A percentile compares a stretch with the other conserved stretches of the same genome.
phyloP scores from a whole-genome alignment of 768 basidiomycete species.

The Kwoniella botswanensis region DNA sequence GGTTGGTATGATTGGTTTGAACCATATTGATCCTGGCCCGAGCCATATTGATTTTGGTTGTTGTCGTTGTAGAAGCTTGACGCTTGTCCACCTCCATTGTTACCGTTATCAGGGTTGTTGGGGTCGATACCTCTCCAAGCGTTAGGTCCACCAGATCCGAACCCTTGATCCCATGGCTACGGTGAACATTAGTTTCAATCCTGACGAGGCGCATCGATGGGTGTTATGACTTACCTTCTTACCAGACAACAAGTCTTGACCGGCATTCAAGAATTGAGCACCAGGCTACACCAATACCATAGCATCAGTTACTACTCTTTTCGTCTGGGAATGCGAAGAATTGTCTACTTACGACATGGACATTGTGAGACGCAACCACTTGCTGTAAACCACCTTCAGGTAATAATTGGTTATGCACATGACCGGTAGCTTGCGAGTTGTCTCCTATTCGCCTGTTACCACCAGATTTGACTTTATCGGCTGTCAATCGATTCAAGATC shows the following conservation, averaged over 20 bases:
- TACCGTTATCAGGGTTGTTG: conserved; percentile 10
- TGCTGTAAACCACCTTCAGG: conserved; percentile 55
- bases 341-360: conserved; percentile 50
- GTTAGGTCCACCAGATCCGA: conserved; percentile 54
- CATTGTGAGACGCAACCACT: conserved; percentile 52
- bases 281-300: conserved; percentile 46
- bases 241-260: conserved; percentile 53
- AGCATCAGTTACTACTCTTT: neutral
- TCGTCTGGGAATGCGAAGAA: neutral
- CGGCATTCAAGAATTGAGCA: conserved; percentile 53
- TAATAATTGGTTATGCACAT: conserved; percentile 49
- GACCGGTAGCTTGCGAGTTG: conserved; percentile 37
- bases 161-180: conserved; percentile 56
- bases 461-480: conserved; percentile 45
- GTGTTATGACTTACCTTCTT: conserved; percentile 42
- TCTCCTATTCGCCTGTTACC: conserved; percentile 55
- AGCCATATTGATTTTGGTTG: conserved; percentile 7
- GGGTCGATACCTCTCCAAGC: conserved; percentile 54
- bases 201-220: no score
- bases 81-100: conserved; percentile 4
- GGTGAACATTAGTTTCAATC: neutral
- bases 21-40: conserved; percentile 15
- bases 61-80: conserved; percentile 17
- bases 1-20: conserved; percentile 9
- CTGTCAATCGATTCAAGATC: conserved; percentile 48